phyloP scores from a whole-genome alignment of 805 yeast species.

The Saccharomycopsis babjevae region DNA sequence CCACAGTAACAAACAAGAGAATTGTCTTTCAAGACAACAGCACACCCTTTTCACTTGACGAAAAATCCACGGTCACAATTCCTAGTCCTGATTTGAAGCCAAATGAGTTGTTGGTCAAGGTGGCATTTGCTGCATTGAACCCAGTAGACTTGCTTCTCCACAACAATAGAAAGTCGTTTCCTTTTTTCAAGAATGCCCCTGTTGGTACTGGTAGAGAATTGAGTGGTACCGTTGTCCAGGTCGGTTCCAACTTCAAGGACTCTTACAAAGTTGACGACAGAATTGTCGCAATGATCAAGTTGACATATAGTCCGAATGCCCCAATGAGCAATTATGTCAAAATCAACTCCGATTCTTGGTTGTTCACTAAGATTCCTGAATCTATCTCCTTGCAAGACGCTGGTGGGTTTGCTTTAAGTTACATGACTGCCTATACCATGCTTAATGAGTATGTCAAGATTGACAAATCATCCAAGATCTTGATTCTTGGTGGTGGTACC shows the following conservation, averaged over 20 bases:
- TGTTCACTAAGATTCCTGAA: conserved; percentile 35
- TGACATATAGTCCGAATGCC: conserved; percentile 37
- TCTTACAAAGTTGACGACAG: conserved; percentile 41
- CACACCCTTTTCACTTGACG: background rate
- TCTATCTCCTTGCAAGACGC: conserved; percentile 42
- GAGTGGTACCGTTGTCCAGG: conserved; percentile 46
- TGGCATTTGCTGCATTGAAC: conserved; percentile 50
- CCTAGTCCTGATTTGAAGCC: background rate
- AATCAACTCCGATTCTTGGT: conserved; percentile 41
- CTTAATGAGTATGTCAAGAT: conserved; percentile 23
- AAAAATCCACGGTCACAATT: background rate
- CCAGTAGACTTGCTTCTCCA: conserved; percentile 56
- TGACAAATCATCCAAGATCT: conserved; percentile 36
- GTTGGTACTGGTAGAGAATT: conserved; percentile 65
- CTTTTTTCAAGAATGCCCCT: conserved; percentile 35
- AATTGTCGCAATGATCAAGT: conserved; percentile 52
- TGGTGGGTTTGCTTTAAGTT: conserved; percentile 52
- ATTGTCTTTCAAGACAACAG: background rate
- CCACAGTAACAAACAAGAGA: background rate
- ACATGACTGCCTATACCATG: conserved; percentile 50
- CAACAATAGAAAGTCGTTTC: conserved; percentile 34
- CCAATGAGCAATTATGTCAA: conserved; percentile 45
- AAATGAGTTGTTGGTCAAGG: conserved; percentile 44
- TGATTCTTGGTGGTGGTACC: conserved; percentile 70
- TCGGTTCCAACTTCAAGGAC: conserved; percentile 41